Conservation (phyloP, 2,329 filamentous ascomycete genomes). For the Trichoderma sp. region DNA sequence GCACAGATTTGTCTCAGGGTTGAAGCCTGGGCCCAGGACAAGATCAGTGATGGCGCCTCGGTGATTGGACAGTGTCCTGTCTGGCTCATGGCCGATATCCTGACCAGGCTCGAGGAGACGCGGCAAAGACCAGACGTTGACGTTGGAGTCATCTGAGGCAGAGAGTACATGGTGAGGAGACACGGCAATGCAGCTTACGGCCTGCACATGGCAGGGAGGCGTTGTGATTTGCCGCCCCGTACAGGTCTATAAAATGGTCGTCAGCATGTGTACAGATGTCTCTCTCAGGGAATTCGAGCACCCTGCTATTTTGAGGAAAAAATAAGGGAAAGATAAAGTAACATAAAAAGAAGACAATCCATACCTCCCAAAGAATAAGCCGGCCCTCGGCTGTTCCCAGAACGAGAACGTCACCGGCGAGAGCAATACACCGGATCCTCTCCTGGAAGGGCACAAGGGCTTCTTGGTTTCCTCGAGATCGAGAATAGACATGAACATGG, state of each 20-base stretch:
- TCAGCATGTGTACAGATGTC: conserved; percentile 24
- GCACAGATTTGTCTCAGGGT: conserved; percentile 70
- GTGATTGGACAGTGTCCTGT: conserved; percentile 75
- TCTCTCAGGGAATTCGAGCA: not conserved
- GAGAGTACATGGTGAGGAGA: conserved; percentile 72
- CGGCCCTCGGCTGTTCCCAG: conserved; percentile 83
- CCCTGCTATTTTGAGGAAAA: not conserved
- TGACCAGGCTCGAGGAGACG: conserved; percentile 62
- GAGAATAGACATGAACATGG: conserved; percentile 87
- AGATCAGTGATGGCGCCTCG: conserved; percentile 68
- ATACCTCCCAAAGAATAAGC: conserved; percentile 88
- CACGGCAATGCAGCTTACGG: conserved; percentile 71
- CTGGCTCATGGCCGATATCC: conserved; percentile 61
- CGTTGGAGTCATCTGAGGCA: conserved; percentile 79
- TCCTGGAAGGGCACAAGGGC: conserved; percentile 85
- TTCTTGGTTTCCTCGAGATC: conserved; percentile 81
- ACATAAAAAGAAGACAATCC: conserved; percentile 26
- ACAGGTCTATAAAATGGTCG: conserved; percentile 51
- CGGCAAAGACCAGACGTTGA: conserved; percentile 87
- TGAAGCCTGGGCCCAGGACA: conserved; percentile 61
- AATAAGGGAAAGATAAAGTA: conserved; percentile 15
- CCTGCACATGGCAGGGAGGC: conserved; percentile 73
- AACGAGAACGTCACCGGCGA: conserved; percentile 69
- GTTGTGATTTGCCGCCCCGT: conserved; percentile 76
- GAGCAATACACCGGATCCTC: conserved; percentile 71